These are phyloP conservation scores for Populus davidiana DNA, from an alignment of 345 rosid species.

Conservation along the genomic window DNA sequence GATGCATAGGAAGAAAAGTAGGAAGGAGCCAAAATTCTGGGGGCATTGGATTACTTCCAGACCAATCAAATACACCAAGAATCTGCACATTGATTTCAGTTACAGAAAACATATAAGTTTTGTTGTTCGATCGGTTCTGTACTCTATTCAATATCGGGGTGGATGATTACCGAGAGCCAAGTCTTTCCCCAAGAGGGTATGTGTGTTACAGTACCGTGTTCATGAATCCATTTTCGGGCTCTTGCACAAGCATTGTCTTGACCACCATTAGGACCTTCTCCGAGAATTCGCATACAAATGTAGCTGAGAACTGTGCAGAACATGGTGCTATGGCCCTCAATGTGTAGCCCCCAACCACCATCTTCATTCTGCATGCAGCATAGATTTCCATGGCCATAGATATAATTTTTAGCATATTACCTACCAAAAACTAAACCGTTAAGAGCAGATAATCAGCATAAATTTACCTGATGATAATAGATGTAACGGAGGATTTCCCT, in stretches of 20 bases:
- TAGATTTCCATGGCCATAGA: neutral
- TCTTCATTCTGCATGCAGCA: slow-evolving; percentile 16
- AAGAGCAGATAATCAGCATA: neutral
- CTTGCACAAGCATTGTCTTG: slow-evolving; percentile 17
- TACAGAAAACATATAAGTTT: too few relatives aligned
- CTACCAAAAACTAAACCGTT: neutral
- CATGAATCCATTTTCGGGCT: slow-evolving; percentile 26
- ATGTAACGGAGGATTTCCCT: slow-evolving; percentile 24
- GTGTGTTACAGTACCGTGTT: slow-evolving; percentile 21
- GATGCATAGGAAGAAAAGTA: neutral
- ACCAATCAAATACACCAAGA: slow-evolving; percentile 11
- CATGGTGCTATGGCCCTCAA: slow-evolving; percentile 29
- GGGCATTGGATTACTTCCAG: slow-evolving; percentile 7
- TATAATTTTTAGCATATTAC: neutral
- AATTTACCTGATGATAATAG: slow-evolving; percentile 14
- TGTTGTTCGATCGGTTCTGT: too few relatives aligned
- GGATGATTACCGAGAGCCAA: slow-evolving; percentile 25
- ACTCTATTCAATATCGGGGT: too few relatives aligned
- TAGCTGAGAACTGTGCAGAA: slow-evolving; percentile 26
- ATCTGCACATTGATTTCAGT: neutral
- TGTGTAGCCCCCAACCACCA: slow-evolving; percentile 31
- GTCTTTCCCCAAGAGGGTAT: slow-evolving; percentile 32
- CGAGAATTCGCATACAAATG: slow-evolving; percentile 22
- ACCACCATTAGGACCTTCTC: slow-evolving; percentile 20
- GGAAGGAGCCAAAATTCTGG: slow-evolving; percentile 11